phyloP scores from a whole-genome alignment of 805 yeast genomes.

The Lipomyces mesembrius region DNA sequence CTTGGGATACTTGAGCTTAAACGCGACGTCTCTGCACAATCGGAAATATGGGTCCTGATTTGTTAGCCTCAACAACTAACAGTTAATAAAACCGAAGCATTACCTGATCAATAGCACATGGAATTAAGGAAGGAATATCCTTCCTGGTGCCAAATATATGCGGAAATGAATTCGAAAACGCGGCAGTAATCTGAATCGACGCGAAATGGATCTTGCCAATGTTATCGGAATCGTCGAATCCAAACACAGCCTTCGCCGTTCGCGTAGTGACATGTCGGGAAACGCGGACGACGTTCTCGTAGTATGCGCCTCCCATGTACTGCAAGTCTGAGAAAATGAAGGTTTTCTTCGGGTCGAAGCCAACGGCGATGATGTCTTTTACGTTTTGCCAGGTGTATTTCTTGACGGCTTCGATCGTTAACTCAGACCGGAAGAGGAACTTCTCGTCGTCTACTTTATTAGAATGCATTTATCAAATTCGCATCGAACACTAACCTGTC shows the following conservation, averaged over 20 bases:
- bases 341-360: slow-evolving; percentile 92
- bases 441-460: slow-evolving; percentile 91
- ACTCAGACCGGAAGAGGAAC: slow-evolving; percentile 87
- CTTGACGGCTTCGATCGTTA: slow-evolving; percentile 88
- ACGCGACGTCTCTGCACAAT: slow-evolving; percentile 96
- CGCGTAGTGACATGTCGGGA: slow-evolving; percentile 95
- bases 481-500: slow-evolving; percentile 31
- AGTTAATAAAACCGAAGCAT: background rate
- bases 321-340: slow-evolving; percentile 91
- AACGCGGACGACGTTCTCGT: slow-evolving; percentile 89
- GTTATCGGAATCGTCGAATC: slow-evolving; percentile 91
- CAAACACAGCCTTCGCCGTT: slow-evolving; percentile 97
- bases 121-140: slow-evolving; percentile 94
- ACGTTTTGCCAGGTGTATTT: slow-evolving; percentile 80
- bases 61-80: background rate
- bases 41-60: slow-evolving; percentile 86
- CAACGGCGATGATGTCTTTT: slow-evolving; percentile 90
- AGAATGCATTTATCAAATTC: background rate
- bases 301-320: slow-evolving; percentile 91
- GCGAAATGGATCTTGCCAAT: slow-evolving; percentile 96
- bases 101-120: slow-evolving; percentile 95
- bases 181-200: slow-evolving; percentile 92
- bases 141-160: slow-evolving; percentile 82
- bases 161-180: slow-evolving; percentile 95
- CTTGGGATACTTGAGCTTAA: slow-evolving; percentile 83